These are phyloP conservation scores for Saccharomyces hybrid DNA, from an alignment of 1,139 yeast genomes.

Conservation along the genomic window DNA sequence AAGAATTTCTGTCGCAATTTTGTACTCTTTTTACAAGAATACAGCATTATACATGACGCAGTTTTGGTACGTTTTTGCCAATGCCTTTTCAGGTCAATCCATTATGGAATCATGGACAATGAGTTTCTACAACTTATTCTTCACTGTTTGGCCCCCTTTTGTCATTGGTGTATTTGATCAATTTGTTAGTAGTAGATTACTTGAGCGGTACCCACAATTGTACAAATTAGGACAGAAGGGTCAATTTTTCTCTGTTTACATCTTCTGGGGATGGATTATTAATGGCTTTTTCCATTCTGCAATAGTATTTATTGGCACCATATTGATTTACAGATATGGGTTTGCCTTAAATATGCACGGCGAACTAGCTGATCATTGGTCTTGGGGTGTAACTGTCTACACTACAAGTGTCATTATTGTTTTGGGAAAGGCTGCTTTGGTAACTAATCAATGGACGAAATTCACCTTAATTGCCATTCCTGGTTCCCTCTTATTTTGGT, in stretches of 20 bases:
- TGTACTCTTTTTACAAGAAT: conserved; percentile 93
- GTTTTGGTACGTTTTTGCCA: conserved; percentile 92
- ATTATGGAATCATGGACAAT: conserved; percentile 97
- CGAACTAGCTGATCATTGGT: conserved; percentile 79
- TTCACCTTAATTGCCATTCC: conserved; percentile 89
- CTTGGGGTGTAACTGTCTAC: conserved; percentile 88
- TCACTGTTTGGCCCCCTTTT: conserved; percentile 92
- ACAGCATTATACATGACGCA: conserved; percentile 95
- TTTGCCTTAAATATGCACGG: conserved; percentile 58
- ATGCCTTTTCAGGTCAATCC: conserved; percentile 92
- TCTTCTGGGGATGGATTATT: conserved; percentile 95
- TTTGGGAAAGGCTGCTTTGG: conserved; percentile 88
- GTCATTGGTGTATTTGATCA: conserved; percentile 96
- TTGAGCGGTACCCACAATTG: conserved; percentile 87
- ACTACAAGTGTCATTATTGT: conserved; percentile 86
- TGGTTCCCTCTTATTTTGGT: conserved; percentile 83
- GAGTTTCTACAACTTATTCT: conserved; percentile 88
- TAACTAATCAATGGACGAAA: conserved; percentile 92
- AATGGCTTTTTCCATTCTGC: conserved; percentile 96
- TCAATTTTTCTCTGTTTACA: conserved; percentile 78
- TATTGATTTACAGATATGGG: conserved; percentile 62
- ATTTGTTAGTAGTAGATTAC: conserved; percentile 80
- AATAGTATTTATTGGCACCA: conserved; percentile 67
- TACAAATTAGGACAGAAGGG: conserved; percentile 87
- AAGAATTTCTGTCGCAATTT: conserved; percentile 82